Evolutionary conservation across 1,139 yeast species (phyloP), one percentile per base, ranked within the genome.

Genomic region (Saccharomycopsis phalli): DNA sequence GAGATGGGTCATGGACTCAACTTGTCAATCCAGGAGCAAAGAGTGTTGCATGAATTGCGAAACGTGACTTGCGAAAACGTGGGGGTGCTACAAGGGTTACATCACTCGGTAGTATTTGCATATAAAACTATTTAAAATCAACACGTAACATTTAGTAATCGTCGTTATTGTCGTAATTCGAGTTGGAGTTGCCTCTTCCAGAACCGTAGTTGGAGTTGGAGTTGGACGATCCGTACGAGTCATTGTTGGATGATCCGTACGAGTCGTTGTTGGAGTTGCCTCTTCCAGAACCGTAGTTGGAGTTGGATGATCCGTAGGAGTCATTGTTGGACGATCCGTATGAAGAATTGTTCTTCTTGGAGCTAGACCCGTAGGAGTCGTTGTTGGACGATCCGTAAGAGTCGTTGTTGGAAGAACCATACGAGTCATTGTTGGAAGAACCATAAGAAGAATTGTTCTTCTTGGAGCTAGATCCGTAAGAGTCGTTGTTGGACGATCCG

Each of bases 241-340:
- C 43, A 29, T 38, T 36, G 37, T 34, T 30, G 14, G 42, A 38
- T 17, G 47, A 44, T 25, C 44, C 44, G 39, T 41, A 37, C 34
- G 34, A 37, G 44, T 34, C 37, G 30, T 34, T 26, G 29, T 26
- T 26, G 29, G 8, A 11, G 29, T 26, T 26, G 29, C n/a, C 29
- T 6, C 25, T 22, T 23, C 32, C 29, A 20, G 20, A 5, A 29
- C 34, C 30, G 6, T 44, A 40, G 34, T 41, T 42, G 32, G 34
- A 34, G 37, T 34, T 30, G 14, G 42, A 38, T 17, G 47, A 44
- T 25, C 44, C 44, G 39, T 43, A 43, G 19, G 47, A 41, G 35
- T 30, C 39, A 14, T 26, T 29, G 27, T 27, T 35, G 23, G 45
- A 41, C 19, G 44, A 41, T 10, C 47, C 47, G 40, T 44, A 44